Percentiles rank a stretch among this genome's conserved stretches.
Evolutionary conservation across 2,329 filamentous ascomycete species (phyloP).

Genomic region (Cercospora sesami): DNA sequence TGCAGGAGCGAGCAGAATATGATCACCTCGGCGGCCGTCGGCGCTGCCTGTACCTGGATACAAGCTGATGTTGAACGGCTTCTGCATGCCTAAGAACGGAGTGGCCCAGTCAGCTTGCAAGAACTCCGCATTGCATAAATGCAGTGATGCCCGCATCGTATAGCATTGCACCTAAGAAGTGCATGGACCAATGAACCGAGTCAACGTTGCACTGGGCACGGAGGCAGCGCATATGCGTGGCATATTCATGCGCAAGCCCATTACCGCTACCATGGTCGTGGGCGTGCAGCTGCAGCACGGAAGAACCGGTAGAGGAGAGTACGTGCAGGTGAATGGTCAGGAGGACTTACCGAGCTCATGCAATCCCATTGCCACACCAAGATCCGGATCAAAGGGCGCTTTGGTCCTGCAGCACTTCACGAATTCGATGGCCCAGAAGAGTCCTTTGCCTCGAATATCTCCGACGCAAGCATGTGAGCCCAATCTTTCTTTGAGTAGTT

Average conservation of each 20-base stretch:
- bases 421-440: slow-evolving; percentile 63
- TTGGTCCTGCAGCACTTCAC: slow-evolving; percentile 57
- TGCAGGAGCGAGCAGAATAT: slow-evolving; percentile 68
- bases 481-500: slow-evolving; percentile 48
- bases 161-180: not conserved
- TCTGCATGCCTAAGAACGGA: slow-evolving; percentile 41
- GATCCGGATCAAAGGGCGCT: slow-evolving; percentile 52
- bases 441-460: slow-evolving; percentile 60
- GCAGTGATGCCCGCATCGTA: not conserved
- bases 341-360: slow-evolving; percentile 51
- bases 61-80: slow-evolving; percentile 56
- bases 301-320: not conserved
- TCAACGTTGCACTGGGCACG: not conserved
- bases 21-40: slow-evolving; percentile 63
- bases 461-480: slow-evolving; percentile 55
- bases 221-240: not conserved
- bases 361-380: slow-evolving; percentile 51
- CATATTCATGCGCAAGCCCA: not conserved
- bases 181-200: not conserved
- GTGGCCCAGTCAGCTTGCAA: not conserved
- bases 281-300: not conserved
- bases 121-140: not conserved
- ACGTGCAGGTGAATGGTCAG: not conserved
- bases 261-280: not conserved
- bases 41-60: slow-evolving; percentile 65